These are phyloP conservation scores for Podospora bellae-mahoneyi DNA, from an alignment of 495 filamentous ascomycete species.

Conservation along the genomic window DNA sequence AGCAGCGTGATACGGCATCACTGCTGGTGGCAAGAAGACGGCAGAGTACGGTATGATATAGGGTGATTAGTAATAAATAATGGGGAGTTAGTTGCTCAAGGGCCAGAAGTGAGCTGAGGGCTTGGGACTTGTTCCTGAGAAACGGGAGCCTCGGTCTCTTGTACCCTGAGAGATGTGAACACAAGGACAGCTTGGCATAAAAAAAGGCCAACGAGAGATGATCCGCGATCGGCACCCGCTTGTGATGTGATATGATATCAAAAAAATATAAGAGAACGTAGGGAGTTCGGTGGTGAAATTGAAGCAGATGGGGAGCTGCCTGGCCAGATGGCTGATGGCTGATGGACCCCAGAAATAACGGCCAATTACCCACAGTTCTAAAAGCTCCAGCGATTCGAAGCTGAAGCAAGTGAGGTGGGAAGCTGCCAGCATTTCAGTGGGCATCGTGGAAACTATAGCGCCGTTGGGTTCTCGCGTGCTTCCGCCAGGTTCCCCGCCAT, in stretches of 20 bases:
- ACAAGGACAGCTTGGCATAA: background rate
- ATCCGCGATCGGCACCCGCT: background rate
- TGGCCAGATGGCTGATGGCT: background rate
- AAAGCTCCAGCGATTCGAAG: too few species aligned
- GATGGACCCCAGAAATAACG: background rate
- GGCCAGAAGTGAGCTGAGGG: background rate
- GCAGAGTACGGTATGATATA: background rate
- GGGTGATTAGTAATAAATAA: too few species aligned
- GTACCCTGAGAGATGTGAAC: background rate
- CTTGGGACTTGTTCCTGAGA: background rate
- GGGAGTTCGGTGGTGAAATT: background rate
- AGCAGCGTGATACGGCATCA: slow-evolving; percentile 1
- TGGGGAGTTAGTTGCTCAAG: background rate
- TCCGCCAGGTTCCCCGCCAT: slow-evolving; percentile 3
- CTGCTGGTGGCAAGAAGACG: background rate
- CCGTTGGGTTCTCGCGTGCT: background rate
- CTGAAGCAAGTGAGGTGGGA: too few species aligned
- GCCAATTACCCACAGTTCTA: background rate
- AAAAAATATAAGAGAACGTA: background rate
- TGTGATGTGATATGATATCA: background rate
- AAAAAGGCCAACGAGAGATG: background rate
- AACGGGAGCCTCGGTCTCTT: background rate
- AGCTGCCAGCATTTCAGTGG: background rate
- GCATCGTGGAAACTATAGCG: background rate
- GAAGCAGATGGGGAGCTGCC: background rate